phyloP scores from a whole-genome alignment of 176 grass and related monocot species.

The Thinopyrum elongatum region DNA sequence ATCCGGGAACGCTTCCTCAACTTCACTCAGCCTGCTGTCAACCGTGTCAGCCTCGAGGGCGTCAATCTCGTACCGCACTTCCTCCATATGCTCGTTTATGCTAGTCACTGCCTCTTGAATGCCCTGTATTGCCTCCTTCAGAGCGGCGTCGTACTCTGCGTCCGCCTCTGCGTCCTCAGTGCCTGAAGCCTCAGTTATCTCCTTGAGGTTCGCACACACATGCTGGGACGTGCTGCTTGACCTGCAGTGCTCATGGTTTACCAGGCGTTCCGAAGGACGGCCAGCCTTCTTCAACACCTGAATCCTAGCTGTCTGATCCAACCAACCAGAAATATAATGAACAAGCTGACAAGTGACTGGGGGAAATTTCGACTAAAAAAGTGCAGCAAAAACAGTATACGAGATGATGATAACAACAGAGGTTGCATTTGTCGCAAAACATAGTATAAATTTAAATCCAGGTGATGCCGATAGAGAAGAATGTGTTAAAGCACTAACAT shows the following conservation, averaged over 20 bases:
- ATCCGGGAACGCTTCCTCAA: slow-evolving; percentile 33
- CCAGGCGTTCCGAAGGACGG: slow-evolving; percentile 66
- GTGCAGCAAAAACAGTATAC: not conserved
- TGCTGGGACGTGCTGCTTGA: slow-evolving; percentile 46
- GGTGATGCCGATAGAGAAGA: not conserved
- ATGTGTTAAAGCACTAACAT: not conserved
- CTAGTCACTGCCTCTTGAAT: slow-evolving; percentile 71
- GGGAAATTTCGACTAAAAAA: not conserved
- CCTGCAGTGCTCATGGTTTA: slow-evolving; percentile 65
- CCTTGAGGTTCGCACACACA: slow-evolving; percentile 68
- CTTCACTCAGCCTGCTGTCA: slow-evolving; percentile 17
- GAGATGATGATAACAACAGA: not conserved
- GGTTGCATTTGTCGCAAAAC: not conserved
- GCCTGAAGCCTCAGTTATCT: slow-evolving; percentile 77
- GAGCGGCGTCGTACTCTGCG: slow-evolving; percentile 53
- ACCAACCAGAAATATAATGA: slow-evolving; percentile 11
- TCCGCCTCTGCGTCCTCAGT: slow-evolving; percentile 80
- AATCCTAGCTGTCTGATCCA: slow-evolving; percentile 63
- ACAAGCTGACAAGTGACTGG: slow-evolving; percentile 1
- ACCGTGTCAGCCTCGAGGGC: slow-evolving; percentile 48
- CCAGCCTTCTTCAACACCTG: slow-evolving; percentile 90
- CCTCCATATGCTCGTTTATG: slow-evolving; percentile 88
- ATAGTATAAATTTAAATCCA: slow-evolving; percentile 5
- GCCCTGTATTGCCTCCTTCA: slow-evolving; percentile 82
- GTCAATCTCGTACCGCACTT: slow-evolving; percentile 81